A percentile compares a stretch with the other conserved stretches of the same genome.
These are phyloP conservation scores for Combretum micranthum DNA, from an alignment of 345 rosid genomes.

Conservation along the genomic window DNA sequence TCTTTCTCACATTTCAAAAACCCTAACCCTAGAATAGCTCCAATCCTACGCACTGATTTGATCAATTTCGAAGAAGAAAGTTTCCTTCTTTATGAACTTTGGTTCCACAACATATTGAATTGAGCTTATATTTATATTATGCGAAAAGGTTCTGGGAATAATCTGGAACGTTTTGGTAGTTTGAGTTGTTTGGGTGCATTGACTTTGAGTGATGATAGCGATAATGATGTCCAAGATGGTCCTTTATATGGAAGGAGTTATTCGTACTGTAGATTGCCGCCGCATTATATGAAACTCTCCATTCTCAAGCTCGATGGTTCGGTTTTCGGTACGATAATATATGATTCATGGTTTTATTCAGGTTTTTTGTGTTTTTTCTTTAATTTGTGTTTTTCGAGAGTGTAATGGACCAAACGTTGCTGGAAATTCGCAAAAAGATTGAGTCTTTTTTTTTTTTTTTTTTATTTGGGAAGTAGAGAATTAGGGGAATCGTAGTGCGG, in stretches of 20 bases:
- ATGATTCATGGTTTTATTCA: not conserved
- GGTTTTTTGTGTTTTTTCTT: not conserved
- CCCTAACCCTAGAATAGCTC: not conserved
- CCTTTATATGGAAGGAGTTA: slow-evolving; percentile 11
- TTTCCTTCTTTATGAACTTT: too few species aligned
- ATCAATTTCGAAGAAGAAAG: too few species aligned
- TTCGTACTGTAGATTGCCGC: slow-evolving; percentile 43
- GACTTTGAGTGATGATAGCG: slow-evolving; percentile 9
- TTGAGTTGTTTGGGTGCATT: slow-evolving; percentile 22
- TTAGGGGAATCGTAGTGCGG: too few species aligned
- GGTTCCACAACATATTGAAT: too few species aligned
- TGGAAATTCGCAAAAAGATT: too few species aligned
- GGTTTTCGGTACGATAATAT: slow-evolving; percentile 66
- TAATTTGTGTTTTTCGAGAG: not conserved
- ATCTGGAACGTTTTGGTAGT: not conserved
- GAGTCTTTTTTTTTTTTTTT: too few species aligned
- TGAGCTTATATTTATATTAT: too few species aligned
- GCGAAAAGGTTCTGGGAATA: not conserved
- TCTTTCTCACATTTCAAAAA: not conserved
- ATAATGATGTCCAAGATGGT: not conserved
- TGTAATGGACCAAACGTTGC: too few species aligned
- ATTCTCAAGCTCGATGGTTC: slow-evolving; percentile 74
- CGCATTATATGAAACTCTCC: slow-evolving; percentile 37
- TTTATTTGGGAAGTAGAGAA: too few species aligned
- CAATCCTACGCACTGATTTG: too few species aligned